Evolutionary conservation across 2,329 filamentous ascomycete genomes (phyloP).

Genomic region (Epichloe sylvatica): DNA sequence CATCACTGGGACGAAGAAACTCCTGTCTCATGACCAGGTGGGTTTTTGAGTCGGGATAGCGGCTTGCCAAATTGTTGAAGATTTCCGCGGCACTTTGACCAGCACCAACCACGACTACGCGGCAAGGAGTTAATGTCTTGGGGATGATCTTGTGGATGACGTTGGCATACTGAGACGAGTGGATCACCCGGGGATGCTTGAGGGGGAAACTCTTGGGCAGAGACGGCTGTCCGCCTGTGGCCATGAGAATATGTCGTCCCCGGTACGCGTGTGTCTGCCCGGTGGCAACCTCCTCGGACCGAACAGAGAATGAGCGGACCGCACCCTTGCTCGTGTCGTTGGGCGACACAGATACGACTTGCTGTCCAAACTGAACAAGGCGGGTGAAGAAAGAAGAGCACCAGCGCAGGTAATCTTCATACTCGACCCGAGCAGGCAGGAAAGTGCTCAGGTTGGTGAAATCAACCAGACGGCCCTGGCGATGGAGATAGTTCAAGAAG

Average conservation of each 20-base stretch:
- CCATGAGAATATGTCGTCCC: conserved; percentile 51
- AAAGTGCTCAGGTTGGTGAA: conserved; percentile 90
- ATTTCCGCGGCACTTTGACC: conserved; percentile 94
- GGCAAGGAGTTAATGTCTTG: conserved; percentile 44
- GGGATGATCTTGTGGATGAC: conserved; percentile 45
- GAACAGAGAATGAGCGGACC: conserved; percentile 53
- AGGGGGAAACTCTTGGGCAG: conserved; percentile 58
- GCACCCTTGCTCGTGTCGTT: conserved; percentile 26
- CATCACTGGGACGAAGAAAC: conserved; percentile 79
- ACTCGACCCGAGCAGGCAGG: conserved; percentile 72
- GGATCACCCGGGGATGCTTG: conserved; percentile 60
- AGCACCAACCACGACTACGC: conserved; percentile 72
- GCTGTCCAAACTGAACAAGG: conserved; percentile 60
- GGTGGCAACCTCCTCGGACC: conserved; percentile 47
- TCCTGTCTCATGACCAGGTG: conserved; percentile 68
- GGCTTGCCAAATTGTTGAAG: conserved; percentile 70
- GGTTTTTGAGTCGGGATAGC: conserved; percentile 72
- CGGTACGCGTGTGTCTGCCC: conserved; percentile 38
- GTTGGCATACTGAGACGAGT: conserved; percentile 76
- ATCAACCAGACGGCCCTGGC: conserved; percentile 65
- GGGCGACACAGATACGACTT: conserved; percentile 60
- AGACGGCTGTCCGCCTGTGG: conserved; percentile 47
- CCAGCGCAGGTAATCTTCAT: conserved; percentile 93
- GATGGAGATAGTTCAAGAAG: conserved; percentile 86
- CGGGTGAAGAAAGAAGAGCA: conserved; percentile 68